These are phyloP conservation scores for Ogataea polymorpha DNA, from an alignment of 805 yeast genomes.

Conservation along the genomic window DNA sequence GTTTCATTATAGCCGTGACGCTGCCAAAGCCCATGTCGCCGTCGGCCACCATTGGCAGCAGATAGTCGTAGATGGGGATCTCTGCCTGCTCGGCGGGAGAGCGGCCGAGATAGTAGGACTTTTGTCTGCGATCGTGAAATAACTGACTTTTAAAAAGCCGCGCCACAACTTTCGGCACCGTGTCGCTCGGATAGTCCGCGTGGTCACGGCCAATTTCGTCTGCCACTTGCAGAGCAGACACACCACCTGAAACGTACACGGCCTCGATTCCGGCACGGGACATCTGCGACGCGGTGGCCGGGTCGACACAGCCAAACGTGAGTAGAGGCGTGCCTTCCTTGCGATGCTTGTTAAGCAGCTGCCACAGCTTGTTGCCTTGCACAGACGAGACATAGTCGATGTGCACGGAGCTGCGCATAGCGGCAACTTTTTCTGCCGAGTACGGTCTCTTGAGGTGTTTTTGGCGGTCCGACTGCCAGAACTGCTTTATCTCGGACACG, in stretches of 20 bases:
- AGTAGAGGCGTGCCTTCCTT: slow-evolving; percentile 45
- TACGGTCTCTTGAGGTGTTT: slow-evolving; percentile 49
- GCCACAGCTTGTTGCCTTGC: slow-evolving; percentile 53
- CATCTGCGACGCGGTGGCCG: slow-evolving; percentile 58
- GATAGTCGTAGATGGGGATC: slow-evolving; percentile 41
- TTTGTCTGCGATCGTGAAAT: slow-evolving; percentile 48
- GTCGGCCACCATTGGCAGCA: slow-evolving; percentile 63
- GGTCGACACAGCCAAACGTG: slow-evolving; percentile 61
- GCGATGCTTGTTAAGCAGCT: slow-evolving; percentile 39
- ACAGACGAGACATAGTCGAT: slow-evolving; percentile 43
- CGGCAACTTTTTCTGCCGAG: slow-evolving; percentile 48
- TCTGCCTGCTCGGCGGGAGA: slow-evolving; percentile 13
- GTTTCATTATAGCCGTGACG: slow-evolving; percentile 57
- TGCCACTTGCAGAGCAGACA: slow-evolving; percentile 54
- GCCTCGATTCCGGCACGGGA: slow-evolving; percentile 48
- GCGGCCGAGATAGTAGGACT: slow-evolving; percentile 13
- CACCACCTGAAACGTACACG: slow-evolving; percentile 61
- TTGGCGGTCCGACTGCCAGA: slow-evolving; percentile 51
- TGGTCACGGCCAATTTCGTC: slow-evolving; percentile 65
- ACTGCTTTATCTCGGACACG: slow-evolving; percentile 36
- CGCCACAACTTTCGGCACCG: slow-evolving; percentile 66
- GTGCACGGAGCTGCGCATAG: slow-evolving; percentile 49
- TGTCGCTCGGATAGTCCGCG: slow-evolving; percentile 68
- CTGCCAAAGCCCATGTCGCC: slow-evolving; percentile 71
- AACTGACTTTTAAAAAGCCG: slow-evolving; percentile 56